Percentiles rank a stretch among this genome's conserved stretches.
Conservation (phyloP, 208 protist genomes). For the Tritrichomonas foetus region DNA sequence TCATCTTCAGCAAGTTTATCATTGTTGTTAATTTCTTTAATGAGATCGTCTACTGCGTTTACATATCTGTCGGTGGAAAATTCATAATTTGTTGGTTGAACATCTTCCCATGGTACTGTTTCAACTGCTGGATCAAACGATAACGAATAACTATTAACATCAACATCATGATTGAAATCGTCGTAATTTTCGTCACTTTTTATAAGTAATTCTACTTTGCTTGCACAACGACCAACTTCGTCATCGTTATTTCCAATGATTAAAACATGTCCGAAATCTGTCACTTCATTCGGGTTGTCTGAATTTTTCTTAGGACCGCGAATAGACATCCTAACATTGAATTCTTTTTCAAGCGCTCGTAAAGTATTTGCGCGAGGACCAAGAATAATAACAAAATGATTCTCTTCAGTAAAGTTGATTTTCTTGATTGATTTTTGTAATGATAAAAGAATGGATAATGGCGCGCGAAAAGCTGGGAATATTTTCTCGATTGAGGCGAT, state of each 20-base stretch:
- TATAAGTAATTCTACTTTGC: background rate
- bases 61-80: background rate
- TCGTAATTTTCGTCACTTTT: background rate
- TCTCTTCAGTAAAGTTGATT: background rate
- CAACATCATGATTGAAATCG: background rate
- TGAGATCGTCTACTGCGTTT: background rate
- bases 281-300: background rate
- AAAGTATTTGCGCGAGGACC: background rate
- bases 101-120: background rate
- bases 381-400: background rate
- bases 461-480: background rate
- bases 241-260: constrained; percentile 17
- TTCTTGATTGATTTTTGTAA: background rate
- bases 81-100: background rate
- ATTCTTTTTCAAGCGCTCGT: background rate
- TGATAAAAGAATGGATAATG: background rate
- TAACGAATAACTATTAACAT: background rate
- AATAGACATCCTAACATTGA: background rate
- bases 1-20: background rate
- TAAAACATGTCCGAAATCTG: background rate
- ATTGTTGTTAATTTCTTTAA: background rate
- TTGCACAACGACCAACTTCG: background rate
- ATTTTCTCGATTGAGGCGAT: background rate
- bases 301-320: background rate
- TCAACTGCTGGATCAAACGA: background rate